Evolutionary conservation across 2,329 filamentous ascomycete genomes (phyloP), one percentile per base, ranked within the genome.

Genomic region (Xylariomycetidae sp.): DNA sequence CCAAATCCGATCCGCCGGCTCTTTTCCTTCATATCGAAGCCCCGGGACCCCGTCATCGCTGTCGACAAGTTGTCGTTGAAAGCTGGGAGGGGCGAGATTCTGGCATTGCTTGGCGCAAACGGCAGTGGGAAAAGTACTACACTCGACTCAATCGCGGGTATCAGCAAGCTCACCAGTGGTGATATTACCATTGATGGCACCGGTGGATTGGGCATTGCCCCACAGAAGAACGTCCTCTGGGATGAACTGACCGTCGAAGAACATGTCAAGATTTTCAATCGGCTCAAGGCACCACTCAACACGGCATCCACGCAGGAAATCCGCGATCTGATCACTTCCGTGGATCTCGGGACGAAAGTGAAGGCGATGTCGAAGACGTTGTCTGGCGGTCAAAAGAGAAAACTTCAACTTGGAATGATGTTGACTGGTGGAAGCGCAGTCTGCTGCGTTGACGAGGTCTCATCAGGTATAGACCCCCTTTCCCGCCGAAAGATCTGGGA

Each of bases 171-270:
- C 15, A 87, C 85, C 0, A 77, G 73, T 37, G 89, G 89, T 3
- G 70, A 70, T 3, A 92, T 95, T 44, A 76, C 74, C 16, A 80
- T 95, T 28, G 80, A 89, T 44, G 81, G 80, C 1, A 80, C 77
- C 8, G 85, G 85, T 8, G 86, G 85, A 0, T 71, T 95, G 14
- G 89, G 89, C 10, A 79, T 94, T 25, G 90, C 87, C 36, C 89
- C 89, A 0, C 89, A 95, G 56, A 89, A 90, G 66, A 95, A 95
- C 48, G 89, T 95, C 5, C 71, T 95, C 19, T 95, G 89, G 88
- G 83, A 90, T 47, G 81, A 88, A 37, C 63, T 95, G 35, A 93
- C 85, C 0, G 87, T 94, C 0, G 76, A 79, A 49, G 87, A 95
- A 57, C 89, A 95, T 50, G 77, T 95, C 12, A 63, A 64, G 8